Evolutionary conservation across 1,139 yeast species (phyloP).

Genomic region (Lodderomyces parapsilosis): DNA sequence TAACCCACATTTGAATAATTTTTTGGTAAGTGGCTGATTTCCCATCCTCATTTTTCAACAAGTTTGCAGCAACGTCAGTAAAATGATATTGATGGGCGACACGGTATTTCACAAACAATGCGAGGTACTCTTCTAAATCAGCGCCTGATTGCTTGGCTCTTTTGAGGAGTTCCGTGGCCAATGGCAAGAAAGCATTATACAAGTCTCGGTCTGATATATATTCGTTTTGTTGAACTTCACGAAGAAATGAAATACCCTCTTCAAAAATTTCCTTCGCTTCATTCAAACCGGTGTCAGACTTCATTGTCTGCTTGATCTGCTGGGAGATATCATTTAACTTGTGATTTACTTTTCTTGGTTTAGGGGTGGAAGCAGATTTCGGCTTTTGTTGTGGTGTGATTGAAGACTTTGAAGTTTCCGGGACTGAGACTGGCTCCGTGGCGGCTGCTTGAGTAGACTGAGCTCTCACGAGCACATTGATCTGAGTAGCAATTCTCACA

Average conservation of each 20-base stretch:
- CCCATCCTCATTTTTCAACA: constrained; percentile 15
- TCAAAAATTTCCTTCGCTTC: constrained; percentile 41
- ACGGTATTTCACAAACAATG: constrained; percentile 25
- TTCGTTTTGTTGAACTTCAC: constrained; percentile 38
- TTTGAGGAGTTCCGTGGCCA: constrained; percentile 23
- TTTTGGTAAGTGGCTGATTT: constrained; percentile 17
- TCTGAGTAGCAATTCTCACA: neutral
- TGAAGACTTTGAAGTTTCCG: constrained; percentile 5
- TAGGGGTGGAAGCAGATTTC: neutral
- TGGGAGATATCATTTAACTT: constrained; percentile 36
- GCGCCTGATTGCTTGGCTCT: constrained; percentile 14
- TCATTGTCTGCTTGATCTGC: constrained; percentile 30
- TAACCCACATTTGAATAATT: constrained; percentile 35
- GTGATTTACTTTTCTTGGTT: constrained; percentile 10
- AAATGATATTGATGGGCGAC: constrained; percentile 38
- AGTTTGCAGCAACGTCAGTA: constrained; percentile 22
- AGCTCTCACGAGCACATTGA: neutral
- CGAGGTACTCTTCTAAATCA: constrained; percentile 24
- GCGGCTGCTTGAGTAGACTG: constrained; percentile 3
- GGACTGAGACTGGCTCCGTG: constrained; percentile 5
- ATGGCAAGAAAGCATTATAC: constrained; percentile 27
- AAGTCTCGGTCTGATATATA: constrained; percentile 26
- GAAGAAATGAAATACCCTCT: constrained; percentile 41
- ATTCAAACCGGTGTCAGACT: constrained; percentile 18
- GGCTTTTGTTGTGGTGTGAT: constrained; percentile 1